Percentiles rank a stretch among this genome's conserved stretches.
Evolutionary conservation across 176 grass and related monocot genomes (phyloP).

Genomic region (Secale cereale): DNA sequence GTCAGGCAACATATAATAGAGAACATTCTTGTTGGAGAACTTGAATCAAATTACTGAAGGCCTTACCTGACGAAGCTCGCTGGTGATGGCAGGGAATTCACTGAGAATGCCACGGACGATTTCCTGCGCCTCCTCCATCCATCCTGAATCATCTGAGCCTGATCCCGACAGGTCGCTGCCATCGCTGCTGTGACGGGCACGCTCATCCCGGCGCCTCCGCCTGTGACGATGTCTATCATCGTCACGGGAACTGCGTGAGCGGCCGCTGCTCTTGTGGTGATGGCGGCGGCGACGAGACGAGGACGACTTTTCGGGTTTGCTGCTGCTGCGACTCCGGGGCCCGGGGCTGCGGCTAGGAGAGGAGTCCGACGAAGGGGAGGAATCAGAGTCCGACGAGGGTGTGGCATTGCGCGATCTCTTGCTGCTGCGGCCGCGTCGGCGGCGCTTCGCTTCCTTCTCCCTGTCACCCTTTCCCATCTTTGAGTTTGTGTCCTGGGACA

Average conservation of each 20-base stretch:
- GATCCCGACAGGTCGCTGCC: background rate
- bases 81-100: constrained; percentile 50
- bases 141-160: constrained; percentile 15
- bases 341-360: constrained; percentile 46
- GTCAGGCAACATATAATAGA: background rate
- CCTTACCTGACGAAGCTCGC: constrained; percentile 62
- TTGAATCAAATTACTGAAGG: background rate
- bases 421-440: constrained; percentile 31
- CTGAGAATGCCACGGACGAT: constrained; percentile 53
- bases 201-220: constrained; percentile 17
- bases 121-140: constrained; percentile 50
- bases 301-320: constrained; percentile 33
- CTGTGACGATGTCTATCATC: constrained; percentile 16
- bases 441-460: constrained; percentile 32
- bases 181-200: too few relatives aligned
- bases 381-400: background rate
- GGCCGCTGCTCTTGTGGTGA: constrained; percentile 32
- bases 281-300: constrained; percentile 35
- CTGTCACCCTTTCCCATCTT: constrained; percentile 22
- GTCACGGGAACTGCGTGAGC: constrained; percentile 35
- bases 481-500: background rate
- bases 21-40: background rate
- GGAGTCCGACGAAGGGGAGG: constrained; percentile 22
- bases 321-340: constrained; percentile 28
- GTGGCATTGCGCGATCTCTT: constrained; percentile 37